Conservation (phyloP, 2,329 filamentous ascomycete species). For the Myriangium duriaei region DNA sequence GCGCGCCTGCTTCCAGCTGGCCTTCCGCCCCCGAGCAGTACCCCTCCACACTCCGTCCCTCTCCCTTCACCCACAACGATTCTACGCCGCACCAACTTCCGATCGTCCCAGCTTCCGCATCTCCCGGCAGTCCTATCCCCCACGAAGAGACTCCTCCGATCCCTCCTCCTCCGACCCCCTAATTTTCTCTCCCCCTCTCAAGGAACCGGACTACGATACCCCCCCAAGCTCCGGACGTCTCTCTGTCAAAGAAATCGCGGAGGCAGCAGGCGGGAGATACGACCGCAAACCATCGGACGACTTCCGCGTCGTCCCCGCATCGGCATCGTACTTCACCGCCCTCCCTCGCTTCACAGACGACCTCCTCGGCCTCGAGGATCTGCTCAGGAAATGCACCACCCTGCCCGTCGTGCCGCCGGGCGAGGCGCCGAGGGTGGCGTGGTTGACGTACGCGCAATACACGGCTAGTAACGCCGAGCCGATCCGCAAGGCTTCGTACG, state of each 20-base stretch:
- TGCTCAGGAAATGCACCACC: constrained; percentile 58
- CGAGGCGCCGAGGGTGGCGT: constrained; percentile 62
- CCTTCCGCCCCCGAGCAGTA: constrained; percentile 16
- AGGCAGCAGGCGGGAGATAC: not conserved
- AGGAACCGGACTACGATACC: constrained; percentile 17
- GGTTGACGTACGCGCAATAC: constrained; percentile 70
- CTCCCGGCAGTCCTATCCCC: not conserved
- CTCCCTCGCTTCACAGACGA: constrained; percentile 78
- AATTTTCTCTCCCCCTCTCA: constrained; percentile 19
- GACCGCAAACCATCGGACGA: constrained; percentile 17
- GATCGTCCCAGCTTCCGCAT: constrained; percentile 5
- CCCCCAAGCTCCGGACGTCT: constrained; percentile 1
- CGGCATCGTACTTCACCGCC: constrained; percentile 89
- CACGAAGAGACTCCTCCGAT: constrained; percentile 10
- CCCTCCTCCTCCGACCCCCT: constrained; percentile 19
- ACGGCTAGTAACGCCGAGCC: constrained; percentile 57
- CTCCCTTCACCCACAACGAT: constrained; percentile 14
- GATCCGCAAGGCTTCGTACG: constrained; percentile 66
- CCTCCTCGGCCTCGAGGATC: constrained; percentile 57
- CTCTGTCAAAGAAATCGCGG: not conserved
- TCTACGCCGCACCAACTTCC: constrained; percentile 18
- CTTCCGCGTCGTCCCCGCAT: constrained; percentile 65
- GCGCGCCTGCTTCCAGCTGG: constrained; percentile 20
- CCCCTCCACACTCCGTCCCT: constrained; percentile 14
- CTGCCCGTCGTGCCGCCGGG: constrained; percentile 56